phyloP scores from a whole-genome alignment of 495 filamentous ascomycete genomes.

The Aspergillus leporis region DNA sequence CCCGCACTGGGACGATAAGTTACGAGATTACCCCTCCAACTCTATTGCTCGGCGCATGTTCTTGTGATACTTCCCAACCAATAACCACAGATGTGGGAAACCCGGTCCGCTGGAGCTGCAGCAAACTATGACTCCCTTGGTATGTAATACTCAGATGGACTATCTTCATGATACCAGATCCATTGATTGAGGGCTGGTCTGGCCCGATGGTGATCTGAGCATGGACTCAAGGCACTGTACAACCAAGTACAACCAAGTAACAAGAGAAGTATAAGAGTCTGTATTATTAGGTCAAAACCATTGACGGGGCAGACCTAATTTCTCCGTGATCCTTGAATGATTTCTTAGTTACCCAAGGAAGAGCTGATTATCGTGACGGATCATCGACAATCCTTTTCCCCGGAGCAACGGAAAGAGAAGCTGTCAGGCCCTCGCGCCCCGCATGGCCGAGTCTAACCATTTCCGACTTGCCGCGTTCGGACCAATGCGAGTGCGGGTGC shows the following conservation, averaged over 20 bases:
- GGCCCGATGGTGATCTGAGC: neutral
- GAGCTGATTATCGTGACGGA: slow-evolving; percentile 7
- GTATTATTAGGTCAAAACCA: neutral
- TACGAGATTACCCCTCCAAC: slow-evolving; percentile 9
- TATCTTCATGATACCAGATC: neutral
- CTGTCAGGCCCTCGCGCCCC: slow-evolving; percentile 28
- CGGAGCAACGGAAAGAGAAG: slow-evolving; percentile 46
- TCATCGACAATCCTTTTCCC: slow-evolving; percentile 28
- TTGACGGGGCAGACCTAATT: neutral
- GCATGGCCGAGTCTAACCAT: slow-evolving; percentile 38
- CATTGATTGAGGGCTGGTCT: neutral
- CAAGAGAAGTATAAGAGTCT: neutral
- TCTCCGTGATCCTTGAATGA: neutral
- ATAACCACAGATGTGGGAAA: neutral
- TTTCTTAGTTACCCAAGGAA: neutral
- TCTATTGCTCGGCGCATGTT: neutral
- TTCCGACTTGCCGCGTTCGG: slow-evolving; percentile 18
- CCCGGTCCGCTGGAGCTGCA: neutral
- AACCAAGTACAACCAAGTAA: neutral
- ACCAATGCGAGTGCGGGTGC: neutral
- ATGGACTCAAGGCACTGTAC: neutral
- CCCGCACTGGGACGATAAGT: slow-evolving; percentile 3
- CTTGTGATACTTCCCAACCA: slow-evolving; percentile 7
- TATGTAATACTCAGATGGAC: neutral
- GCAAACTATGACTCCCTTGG: neutral